Base-by-base conservation (phyloP, 441 rosid species). In the Geranium incanum region DNA sequence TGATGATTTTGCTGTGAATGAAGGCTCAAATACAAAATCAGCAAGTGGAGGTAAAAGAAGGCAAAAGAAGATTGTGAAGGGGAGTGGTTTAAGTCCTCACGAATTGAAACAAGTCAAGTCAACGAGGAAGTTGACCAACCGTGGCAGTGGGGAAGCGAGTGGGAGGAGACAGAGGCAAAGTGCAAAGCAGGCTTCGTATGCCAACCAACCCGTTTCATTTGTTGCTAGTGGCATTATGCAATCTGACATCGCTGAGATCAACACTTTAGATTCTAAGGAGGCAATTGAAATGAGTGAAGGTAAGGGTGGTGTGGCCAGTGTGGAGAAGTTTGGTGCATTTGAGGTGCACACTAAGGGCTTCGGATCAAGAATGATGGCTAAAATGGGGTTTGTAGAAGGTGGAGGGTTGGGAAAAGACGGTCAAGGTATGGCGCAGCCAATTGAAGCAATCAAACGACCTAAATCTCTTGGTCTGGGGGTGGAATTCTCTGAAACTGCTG, bases 321-420 rank as follows among this genome's bases (percentile, higher is more conserved):
- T 87, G 66, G 81, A 70, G 59, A 80, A 79, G 68, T 78, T 85
- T 45, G 99, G 94, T 63, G 87, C 92, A 36, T 94, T 94, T 28
- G 97, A 95, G 90, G 81, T 83, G 36, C 95, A 89, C 76, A 95
- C 99, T 5, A 89, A 78, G 79, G 99, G 97, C 16, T 95, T 92
- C 72, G 99, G 99, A 74, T 94, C 99, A 36, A 94, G 89, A 83
- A 88, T 94, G 93, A 94, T 94, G 99, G 96, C 89, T 0, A 92
- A 86, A 75, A 95, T 92, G 99, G 97, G 99, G 70, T 95, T 78
- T 68, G 73, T 86, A 60, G 92, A 85, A 77, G 99, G 99, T 28
- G 87, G 84, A 5, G 99, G 97, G 39, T 70, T 95, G 60, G 97
- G 99, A 67, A 95, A 86, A 72, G 99, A 86, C 69, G 93, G 97